Evolutionary conservation across 2,329 filamentous ascomycete species (phyloP), one percentile per base, ranked within the genome.

Genomic region (Aspergillus texensis): DNA sequence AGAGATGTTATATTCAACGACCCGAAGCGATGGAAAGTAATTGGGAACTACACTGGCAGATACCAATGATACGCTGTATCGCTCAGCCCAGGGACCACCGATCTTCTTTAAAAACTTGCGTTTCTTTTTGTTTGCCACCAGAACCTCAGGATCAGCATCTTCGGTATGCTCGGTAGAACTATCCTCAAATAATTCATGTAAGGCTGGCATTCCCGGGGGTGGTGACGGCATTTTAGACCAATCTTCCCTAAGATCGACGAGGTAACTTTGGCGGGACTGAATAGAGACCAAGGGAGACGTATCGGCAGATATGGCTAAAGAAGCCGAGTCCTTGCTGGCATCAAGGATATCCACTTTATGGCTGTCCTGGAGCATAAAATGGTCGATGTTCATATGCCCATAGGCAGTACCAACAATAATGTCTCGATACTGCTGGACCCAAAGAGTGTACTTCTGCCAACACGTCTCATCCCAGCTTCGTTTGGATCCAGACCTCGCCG

Each of bases 311-410:
- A 24, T 72, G 62, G 60, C 59, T 41, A 24, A 60, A n/a, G 55
- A 48, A 26, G 11, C 41, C 28, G 34, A n/a, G 56, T 68, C 39
- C 11, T 53, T 53, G 10, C 76, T 70, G 2, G 76, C 70, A 50
- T 78, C 79, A 30, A 81, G 79, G 55, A 93, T 84, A 65, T 91
- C 84, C 60, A 97, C 84, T 0, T 96, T 86, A 46, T 91, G 84
- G 62, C 89, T 92, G 75, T 98, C 94, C 71, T 97, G 92, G 19
- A 99, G 81, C 73, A 98, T 86, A 78, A 99, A 99, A 77, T 99
- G 95, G 72, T 99, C 95, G 68, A 97, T 91, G 74, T 99, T 99
- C 95, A 99, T 98, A 76, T 99, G 95, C 1, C 94, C 95, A 73
- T 91, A 99, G 6, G 96, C 74, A 30, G 88, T 88, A 14, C 87